Base-by-base conservation (phyloP, 371 early-diverging fungal species). In the Mucor circinelloides region DNA sequence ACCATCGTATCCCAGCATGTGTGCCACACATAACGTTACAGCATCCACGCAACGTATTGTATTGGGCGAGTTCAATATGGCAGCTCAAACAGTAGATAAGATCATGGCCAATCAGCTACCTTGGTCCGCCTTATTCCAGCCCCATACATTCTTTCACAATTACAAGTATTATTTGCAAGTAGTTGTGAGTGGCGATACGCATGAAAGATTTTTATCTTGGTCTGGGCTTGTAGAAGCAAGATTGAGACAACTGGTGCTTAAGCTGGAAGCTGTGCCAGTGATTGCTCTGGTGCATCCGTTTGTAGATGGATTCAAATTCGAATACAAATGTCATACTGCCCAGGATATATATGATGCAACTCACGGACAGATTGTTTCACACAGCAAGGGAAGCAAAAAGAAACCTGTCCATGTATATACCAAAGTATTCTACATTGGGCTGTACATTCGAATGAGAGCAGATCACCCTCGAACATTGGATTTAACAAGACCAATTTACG, bases 1-100 rank as follows among this genome's bases (percentile, higher is more conserved):
- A 9, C 97, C 97, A 1, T 95, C 95, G 0, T 99, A 98, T 76
- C 99, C 99, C 8, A 93, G 96, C 25, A 98, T 99, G 95, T 99
- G 99, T 76, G 87, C 98, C 0, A 99, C 99, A 0, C 99, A 99
- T 75, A 99, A 99, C 19, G 72, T 75, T 1, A 68, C 72, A 5
- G 63, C 62, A 27, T 93, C 93, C 7, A 97, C 97, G 6, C 84
- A 85, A 9, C 58, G 44, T 8, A 79, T 94, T 13, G 90, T 92
- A 28, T 81, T 77, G 6, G 82, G 82, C 54, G 95, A 96, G 76
- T 86, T 95, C 48, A 70, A 74, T 56, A 61, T 56, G 5, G 78
- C 77, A 21, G 59, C 66, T 9, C 60, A 68, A 8, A 77, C 66
- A n/a, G 67, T 74, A 6, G 61, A 70, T 12, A 50, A 60, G 21